Percentiles rank a stretch among this genome's conserved stretches.
Conservation (phyloP, 352 stramenopile species). For the Albugo candida region DNA sequence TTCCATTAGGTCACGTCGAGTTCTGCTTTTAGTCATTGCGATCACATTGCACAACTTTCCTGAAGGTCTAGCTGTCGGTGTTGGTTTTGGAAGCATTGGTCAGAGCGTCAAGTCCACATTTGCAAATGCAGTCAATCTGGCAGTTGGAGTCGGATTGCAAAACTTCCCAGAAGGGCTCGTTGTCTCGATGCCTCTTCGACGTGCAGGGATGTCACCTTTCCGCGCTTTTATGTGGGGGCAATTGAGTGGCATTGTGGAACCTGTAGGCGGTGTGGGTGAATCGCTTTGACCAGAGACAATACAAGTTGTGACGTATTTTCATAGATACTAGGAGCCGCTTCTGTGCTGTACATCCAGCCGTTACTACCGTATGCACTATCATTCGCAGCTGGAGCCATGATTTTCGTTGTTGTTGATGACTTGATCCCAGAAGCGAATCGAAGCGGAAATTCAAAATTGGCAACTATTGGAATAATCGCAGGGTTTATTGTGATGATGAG, state of each 20-base stretch:
- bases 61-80: slow-evolving; percentile 77
- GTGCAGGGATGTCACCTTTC: slow-evolving; percentile 66
- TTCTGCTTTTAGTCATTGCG: slow-evolving; percentile 74
- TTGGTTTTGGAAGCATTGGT: slow-evolving; percentile 75
- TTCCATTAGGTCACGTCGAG: slow-evolving; percentile 34
- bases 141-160: slow-evolving; percentile 77
- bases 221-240: slow-evolving; percentile 81
- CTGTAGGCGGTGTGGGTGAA: slow-evolving; percentile 50
- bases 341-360: slow-evolving; percentile 71
- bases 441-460: slow-evolving; percentile 76
- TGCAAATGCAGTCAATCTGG: slow-evolving; percentile 64
- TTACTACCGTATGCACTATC: slow-evolving; percentile 81
- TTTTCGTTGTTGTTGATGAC: slow-evolving; percentile 84
- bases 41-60: slow-evolving; percentile 84
- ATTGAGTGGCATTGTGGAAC: slow-evolving; percentile 77
- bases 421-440: slow-evolving; percentile 79
- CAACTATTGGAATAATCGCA: slow-evolving; percentile 68
- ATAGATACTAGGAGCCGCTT: slow-evolving; percentile 61
- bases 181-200: slow-evolving; percentile 73
- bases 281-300: not conserved
- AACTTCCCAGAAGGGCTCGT: slow-evolving; percentile 82
- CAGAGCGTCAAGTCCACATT: slow-evolving; percentile 53
- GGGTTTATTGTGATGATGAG: slow-evolving; percentile 86
- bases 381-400: slow-evolving; percentile 81
- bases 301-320: slow-evolving; percentile 1